A percentile compares a stretch with the other conserved stretches of the same genome.
These are phyloP conservation scores for Lasiodiplodia theobromae DNA, from an alignment of 2,329 filamentous ascomycete species.

Conservation along the genomic window DNA sequence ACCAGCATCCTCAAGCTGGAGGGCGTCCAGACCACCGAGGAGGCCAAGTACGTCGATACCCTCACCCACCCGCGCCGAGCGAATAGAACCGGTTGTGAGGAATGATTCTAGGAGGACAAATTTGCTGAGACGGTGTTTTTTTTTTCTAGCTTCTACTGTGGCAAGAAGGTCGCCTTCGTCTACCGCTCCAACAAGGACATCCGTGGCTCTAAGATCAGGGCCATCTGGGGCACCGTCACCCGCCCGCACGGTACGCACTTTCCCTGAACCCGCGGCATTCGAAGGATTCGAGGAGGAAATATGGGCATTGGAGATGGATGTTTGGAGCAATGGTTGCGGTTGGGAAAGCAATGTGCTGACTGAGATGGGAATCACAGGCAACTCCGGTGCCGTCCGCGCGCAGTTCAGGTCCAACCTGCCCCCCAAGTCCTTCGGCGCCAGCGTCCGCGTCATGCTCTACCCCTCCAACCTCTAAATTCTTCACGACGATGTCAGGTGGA, in stretches of 20 bases:
- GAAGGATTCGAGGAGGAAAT: neutral
- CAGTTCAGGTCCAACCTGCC: slow-evolving; percentile 97
- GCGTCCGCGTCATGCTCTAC: slow-evolving; percentile 97
- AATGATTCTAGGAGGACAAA: slow-evolving; percentile 14
- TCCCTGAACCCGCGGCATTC: neutral
- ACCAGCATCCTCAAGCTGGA: slow-evolving; percentile 97
- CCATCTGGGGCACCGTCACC: slow-evolving; percentile 99
- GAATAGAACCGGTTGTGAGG: neutral
- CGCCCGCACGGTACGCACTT: slow-evolving; percentile 79
- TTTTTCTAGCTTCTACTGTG: slow-evolving; percentile 81
- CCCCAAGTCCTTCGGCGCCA: slow-evolving; percentile 76
- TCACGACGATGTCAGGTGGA: neutral
- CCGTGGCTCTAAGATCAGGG: slow-evolving; percentile 95
- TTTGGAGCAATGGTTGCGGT: neutral
- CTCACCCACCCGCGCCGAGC: neutral
- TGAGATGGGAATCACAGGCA: slow-evolving; percentile 66
- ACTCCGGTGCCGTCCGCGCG: slow-evolving; percentile 97
- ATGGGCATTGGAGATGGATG: neutral
- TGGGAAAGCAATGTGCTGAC: neutral
- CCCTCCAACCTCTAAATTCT: slow-evolving; percentile 89
- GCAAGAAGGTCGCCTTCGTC: slow-evolving; percentile 99
- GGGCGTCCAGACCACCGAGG: slow-evolving; percentile 89
- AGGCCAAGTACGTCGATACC: slow-evolving; percentile 71
- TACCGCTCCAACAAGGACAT: slow-evolving; percentile 96
- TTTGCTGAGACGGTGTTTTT: neutral